These are phyloP conservation scores for Xylona heveae DNA, from an alignment of 495 filamentous ascomycete species.

Conservation along the genomic window DNA sequence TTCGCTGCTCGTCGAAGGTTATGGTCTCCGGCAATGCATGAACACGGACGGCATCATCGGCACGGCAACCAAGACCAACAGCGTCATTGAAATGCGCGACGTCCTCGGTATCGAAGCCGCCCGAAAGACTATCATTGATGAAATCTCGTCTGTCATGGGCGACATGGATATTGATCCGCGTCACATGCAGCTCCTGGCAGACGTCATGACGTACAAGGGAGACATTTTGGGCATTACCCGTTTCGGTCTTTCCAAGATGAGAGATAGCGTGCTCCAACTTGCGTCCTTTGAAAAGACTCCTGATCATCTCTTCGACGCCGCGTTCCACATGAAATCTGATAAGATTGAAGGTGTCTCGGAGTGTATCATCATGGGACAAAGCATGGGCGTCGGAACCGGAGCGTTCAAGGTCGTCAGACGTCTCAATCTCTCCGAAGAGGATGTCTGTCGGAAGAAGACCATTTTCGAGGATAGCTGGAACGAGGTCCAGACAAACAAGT, in stretches of 20 bases:
- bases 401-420: constrained; percentile 70
- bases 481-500: too few species aligned
- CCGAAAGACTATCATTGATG: constrained; percentile 55
- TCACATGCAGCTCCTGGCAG: constrained; percentile 96
- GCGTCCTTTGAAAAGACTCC: constrained; percentile 98
- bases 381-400: constrained; percentile 73
- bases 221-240: constrained; percentile 95
- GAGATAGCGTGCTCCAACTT: constrained; percentile 81
- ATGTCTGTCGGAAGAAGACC: constrained; percentile 39
- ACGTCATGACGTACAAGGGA: constrained; percentile 98
- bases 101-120: constrained; percentile 97
- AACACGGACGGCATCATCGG: constrained; percentile 75
- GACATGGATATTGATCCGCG: constrained; percentile 93
- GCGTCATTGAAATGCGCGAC: constrained; percentile 74
- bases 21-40: constrained; percentile 76
- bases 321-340: constrained; percentile 72
- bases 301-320: constrained; percentile 92
- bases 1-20: constrained; percentile 79
- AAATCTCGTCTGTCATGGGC: constrained; percentile 67
- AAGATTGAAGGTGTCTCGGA: constrained; percentile 81
- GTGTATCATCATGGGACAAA: constrained; percentile 97
- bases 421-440: constrained; percentile 38
- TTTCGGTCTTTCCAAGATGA: constrained; percentile 92
- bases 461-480: constrained; percentile 62
- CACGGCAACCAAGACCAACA: constrained; percentile 51